These are phyloP conservation scores for Xylariaceae sp. DNA, from an alignment of 2,329 filamentous ascomycete genomes.

Conservation along the genomic window DNA sequence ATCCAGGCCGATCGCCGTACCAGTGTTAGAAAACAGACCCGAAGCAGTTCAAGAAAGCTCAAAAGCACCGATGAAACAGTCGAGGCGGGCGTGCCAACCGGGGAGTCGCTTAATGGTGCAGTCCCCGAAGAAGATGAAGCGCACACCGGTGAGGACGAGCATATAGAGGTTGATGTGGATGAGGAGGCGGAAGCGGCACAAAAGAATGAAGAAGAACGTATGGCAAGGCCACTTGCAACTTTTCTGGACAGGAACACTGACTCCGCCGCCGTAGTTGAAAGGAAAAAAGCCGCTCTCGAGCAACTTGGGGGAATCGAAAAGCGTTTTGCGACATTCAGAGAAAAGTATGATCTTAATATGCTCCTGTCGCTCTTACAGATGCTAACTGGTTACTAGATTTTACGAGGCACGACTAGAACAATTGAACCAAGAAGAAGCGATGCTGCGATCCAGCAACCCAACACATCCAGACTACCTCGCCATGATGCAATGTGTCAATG, in stretches of 20 bases:
- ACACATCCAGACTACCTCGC: constrained; percentile 89
- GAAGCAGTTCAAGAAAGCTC: constrained; percentile 36
- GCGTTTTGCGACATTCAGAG: constrained; percentile 81
- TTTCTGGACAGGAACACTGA: constrained; percentile 27
- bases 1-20: constrained; percentile 25
- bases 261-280: constrained; percentile 55
- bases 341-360: constrained; percentile 51
- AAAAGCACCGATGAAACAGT: constrained; percentile 27
- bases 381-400: constrained; percentile 50
- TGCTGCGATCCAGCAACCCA: constrained; percentile 55
- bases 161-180: constrained; percentile 51
- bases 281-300: constrained; percentile 75
- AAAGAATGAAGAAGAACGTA: constrained; percentile 63
- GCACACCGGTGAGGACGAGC: constrained; percentile 51
- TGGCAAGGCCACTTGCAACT: constrained; percentile 27
- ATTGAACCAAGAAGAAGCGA: constrained; percentile 66
- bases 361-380: constrained; percentile 12
- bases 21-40: constrained; percentile 31
- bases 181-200: constrained; percentile 57
- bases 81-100: constrained; percentile 24
- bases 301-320: constrained; percentile 77
- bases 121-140: constrained; percentile 40
- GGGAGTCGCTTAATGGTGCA: constrained; percentile 35
- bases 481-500: constrained; percentile 83
- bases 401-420: constrained; percentile 84